These are phyloP conservation scores for Chaetomiaceae sp. DNA, from an alignment of 2,329 filamentous ascomycete species.

Conservation along the genomic window DNA sequence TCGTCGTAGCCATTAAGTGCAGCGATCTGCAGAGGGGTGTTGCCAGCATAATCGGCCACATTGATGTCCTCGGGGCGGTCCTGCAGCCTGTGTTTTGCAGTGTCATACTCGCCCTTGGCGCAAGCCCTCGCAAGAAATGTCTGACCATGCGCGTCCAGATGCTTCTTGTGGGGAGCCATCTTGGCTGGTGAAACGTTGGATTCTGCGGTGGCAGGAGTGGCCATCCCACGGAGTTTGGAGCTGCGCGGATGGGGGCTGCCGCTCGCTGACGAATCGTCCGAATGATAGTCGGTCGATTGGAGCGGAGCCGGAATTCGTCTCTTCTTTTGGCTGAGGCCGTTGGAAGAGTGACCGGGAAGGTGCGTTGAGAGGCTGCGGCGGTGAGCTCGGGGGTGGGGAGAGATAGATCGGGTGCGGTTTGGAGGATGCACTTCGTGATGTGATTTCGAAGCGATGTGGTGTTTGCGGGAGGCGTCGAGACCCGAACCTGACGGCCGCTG, in stretches of 20 bases:
- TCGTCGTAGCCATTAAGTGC: constrained; percentile 80
- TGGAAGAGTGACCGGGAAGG: constrained; percentile 49
- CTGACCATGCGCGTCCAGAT: constrained; percentile 86
- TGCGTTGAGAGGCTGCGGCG: constrained; percentile 62
- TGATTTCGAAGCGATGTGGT: constrained; percentile 29
- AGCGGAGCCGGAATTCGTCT: constrained; percentile 57
- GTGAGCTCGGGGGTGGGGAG: constrained; percentile 55
- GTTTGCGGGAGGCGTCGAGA: constrained; percentile 27
- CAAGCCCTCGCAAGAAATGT: constrained; percentile 88
- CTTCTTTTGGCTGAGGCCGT: constrained; percentile 56
- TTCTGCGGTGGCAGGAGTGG: constrained; percentile 52
- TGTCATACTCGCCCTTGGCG: constrained; percentile 75
- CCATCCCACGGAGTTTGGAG: constrained; percentile 52
- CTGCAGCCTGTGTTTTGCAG: constrained; percentile 66
- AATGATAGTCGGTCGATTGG: constrained; percentile 59
- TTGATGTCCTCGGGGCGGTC: constrained; percentile 86
- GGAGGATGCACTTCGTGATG: constrained; percentile 31
- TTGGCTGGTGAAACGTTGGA: constrained; percentile 62
- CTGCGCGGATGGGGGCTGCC: constrained; percentile 55
- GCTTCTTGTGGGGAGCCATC: constrained; percentile 71
- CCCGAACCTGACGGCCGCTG: constrained; percentile 46
- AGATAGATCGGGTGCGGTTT: constrained; percentile 48
- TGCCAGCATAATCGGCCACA: constrained; percentile 88
- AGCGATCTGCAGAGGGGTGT: constrained; percentile 91
- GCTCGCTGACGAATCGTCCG: constrained; percentile 60